phyloP scores from a whole-genome alignment of 192 early-diverging fungal species.

The Chytriomyces hyalinus region DNA sequence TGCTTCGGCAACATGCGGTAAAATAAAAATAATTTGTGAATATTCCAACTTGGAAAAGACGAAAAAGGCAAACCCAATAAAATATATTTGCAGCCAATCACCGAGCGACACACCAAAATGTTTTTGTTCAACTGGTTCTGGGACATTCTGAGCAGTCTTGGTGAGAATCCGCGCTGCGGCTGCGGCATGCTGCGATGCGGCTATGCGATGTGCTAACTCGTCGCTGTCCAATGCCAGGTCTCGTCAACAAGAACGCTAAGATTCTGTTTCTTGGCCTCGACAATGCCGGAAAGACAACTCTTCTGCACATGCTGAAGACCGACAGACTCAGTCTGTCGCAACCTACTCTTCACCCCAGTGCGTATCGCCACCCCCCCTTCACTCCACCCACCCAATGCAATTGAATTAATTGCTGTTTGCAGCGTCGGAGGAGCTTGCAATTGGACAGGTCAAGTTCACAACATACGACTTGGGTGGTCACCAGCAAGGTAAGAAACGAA shows the following conservation, averaged over 20 bases:
- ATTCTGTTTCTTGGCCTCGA: constrained; percentile 98
- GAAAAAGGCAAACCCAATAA: background rate
- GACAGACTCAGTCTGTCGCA: constrained; percentile 92
- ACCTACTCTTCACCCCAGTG: constrained; percentile 98
- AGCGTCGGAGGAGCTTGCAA: constrained; percentile 96
- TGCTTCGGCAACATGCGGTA: no score
- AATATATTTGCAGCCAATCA: background rate
- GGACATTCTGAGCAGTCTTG: constrained; percentile 86
- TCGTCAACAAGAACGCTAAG: constrained; percentile 99
- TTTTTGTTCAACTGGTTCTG: constrained; percentile 99
- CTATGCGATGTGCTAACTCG: background rate
- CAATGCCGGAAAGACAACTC: constrained; percentile 97
- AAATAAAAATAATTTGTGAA: background rate
- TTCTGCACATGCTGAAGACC: constrained; percentile 99
- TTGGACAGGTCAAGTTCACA: constrained; percentile 96
- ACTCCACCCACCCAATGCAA: background rate
- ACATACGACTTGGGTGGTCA: constrained; percentile 99
- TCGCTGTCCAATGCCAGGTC: constrained; percentile 61
- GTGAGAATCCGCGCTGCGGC: constrained; percentile 55
- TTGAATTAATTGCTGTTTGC: constrained; percentile 21
- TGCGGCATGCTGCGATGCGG: background rate
- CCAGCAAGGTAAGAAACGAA: constrained; percentile 69
- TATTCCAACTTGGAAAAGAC: background rate
- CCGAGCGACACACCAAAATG: constrained; percentile 55
- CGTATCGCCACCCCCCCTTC: constrained; percentile 34